Conservation (phyloP, 768 basidiomycete genomes). For the Mycena galericulata region DNA sequence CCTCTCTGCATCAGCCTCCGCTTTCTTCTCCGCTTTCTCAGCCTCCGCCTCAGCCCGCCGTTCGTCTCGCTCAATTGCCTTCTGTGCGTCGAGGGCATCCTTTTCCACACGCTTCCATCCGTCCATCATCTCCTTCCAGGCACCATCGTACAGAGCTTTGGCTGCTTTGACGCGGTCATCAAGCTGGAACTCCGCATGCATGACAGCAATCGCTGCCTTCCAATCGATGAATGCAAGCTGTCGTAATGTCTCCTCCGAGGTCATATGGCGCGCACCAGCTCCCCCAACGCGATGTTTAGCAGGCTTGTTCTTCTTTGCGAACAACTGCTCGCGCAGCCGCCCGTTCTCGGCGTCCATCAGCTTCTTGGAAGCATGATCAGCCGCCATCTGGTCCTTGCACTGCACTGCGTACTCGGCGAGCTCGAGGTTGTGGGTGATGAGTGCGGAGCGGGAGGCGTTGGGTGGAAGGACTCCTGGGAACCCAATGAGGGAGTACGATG, state of each 20-base stretch:
- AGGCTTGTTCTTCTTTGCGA: slow-evolving; percentile 31
- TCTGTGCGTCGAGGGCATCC: not conserved
- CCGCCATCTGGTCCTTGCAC: slow-evolving; percentile 35
- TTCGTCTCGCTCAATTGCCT: not conserved
- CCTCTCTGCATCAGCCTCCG: not conserved
- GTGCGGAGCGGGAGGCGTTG: not conserved
- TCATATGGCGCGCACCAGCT: slow-evolving; percentile 39
- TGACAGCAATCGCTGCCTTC: not conserved
- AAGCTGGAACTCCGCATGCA: not conserved
- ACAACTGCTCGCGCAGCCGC: slow-evolving; percentile 36
- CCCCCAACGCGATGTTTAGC: slow-evolving; percentile 26
- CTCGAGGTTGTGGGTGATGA: not conserved
- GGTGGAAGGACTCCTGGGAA: not conserved
- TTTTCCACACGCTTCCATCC: not conserved
- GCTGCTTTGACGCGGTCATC: not conserved
- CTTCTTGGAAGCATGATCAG: slow-evolving; percentile 37
- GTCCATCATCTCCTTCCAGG: not conserved
- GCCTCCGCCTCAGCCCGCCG: slow-evolving; percentile 8
- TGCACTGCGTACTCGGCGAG: slow-evolving; percentile 15
- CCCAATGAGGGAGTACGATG: not conserved
- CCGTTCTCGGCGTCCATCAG: slow-evolving; percentile 48
- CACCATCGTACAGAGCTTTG: not conserved
- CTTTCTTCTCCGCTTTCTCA: slow-evolving; percentile 12
- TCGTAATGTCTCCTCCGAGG: slow-evolving; percentile 30
- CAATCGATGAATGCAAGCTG: slow-evolving; percentile 29